These are phyloP conservation scores for Hamamelis virginiana DNA, from an alignment of 164 flowering plant genomes.

Conservation along the genomic window DNA sequence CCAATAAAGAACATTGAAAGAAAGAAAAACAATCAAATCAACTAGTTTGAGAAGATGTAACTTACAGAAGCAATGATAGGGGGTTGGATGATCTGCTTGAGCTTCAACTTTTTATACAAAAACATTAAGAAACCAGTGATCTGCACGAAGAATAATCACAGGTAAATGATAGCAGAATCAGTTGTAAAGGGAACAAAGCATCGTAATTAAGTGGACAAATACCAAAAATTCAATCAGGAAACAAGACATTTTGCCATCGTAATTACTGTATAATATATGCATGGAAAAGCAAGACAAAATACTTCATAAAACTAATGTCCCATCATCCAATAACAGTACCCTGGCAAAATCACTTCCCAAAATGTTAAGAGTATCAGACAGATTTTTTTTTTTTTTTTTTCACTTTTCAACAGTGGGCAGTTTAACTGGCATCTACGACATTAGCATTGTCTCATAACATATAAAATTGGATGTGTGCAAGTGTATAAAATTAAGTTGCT, in stretches of 20 bases:
- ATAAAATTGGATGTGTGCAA: neutral
- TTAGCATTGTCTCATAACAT: neutral
- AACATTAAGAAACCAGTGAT: slow-evolving; percentile 37
- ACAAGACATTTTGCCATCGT: too few species aligned
- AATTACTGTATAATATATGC: too few species aligned
- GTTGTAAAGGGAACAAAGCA: neutral
- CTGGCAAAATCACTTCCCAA: neutral
- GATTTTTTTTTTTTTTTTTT: too few species aligned
- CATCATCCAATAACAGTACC: neutral
- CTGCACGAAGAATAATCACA: slow-evolving; percentile 45
- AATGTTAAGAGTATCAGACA: neutral
- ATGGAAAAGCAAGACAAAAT: too few species aligned
- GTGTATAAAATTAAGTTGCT: neutral
- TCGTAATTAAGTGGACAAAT: too few species aligned
- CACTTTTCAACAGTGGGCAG: neutral
- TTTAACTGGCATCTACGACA: neutral
- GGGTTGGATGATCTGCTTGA: slow-evolving; percentile 93
- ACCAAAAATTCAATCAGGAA: too few species aligned
- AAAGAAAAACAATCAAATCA: neutral
- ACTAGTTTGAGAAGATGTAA: slow-evolving; percentile 8
- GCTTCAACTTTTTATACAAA: slow-evolving; percentile 77
- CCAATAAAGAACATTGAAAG: neutral
- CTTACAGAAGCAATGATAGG: slow-evolving; percentile 97
- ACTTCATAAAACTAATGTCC: too few species aligned
- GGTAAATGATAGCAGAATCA: neutral